Conservation (phyloP, 2,329 filamentous ascomycete genomes). For the Neurospora crassa region DNA sequence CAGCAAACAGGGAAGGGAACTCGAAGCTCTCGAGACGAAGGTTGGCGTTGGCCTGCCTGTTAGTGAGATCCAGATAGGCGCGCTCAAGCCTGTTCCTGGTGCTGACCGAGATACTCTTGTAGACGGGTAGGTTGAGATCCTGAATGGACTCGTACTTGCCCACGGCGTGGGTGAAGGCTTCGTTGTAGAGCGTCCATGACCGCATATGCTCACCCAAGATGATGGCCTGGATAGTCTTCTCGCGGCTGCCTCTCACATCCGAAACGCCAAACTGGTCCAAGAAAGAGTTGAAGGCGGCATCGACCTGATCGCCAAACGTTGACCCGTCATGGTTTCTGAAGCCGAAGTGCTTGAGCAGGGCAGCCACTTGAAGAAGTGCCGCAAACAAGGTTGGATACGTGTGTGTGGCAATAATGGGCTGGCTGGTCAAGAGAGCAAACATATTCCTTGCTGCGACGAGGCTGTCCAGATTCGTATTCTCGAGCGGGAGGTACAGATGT, state of each 20-base stretch:
- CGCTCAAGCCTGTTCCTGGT: slow-evolving; percentile 76
- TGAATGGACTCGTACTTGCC: slow-evolving; percentile 74
- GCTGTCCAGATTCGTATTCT: slow-evolving; percentile 40
- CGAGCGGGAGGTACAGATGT: slow-evolving; percentile 44
- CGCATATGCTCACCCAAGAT: slow-evolving; percentile 84
- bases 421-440: slow-evolving; percentile 55
- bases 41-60: slow-evolving; percentile 61
- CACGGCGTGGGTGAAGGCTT: slow-evolving; percentile 83
- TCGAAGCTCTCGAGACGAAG: slow-evolving; percentile 77
- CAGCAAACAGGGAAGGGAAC: slow-evolving; percentile 81
- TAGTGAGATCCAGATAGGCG: slow-evolving; percentile 69
- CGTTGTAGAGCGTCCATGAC: slow-evolving; percentile 73
- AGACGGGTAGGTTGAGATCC: slow-evolving; percentile 58
- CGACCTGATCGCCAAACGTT: slow-evolving; percentile 49
- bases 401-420: slow-evolving; percentile 51
- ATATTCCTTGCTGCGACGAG: slow-evolving; percentile 53
- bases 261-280: slow-evolving; percentile 67
- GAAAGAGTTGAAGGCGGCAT: slow-evolving; percentile 62
- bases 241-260: slow-evolving; percentile 71
- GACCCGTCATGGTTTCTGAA: slow-evolving; percentile 47
- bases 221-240: slow-evolving; percentile 83
- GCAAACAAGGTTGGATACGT: slow-evolving; percentile 41
- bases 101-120: slow-evolving; percentile 55
- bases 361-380: slow-evolving; percentile 44
- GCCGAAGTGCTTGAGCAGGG: slow-evolving; percentile 45